Evolutionary conservation across 352 stramenopile genomes (phyloP), one percentile per base, ranked within the genome.

Genomic region (Pythium guiyangense): DNA sequence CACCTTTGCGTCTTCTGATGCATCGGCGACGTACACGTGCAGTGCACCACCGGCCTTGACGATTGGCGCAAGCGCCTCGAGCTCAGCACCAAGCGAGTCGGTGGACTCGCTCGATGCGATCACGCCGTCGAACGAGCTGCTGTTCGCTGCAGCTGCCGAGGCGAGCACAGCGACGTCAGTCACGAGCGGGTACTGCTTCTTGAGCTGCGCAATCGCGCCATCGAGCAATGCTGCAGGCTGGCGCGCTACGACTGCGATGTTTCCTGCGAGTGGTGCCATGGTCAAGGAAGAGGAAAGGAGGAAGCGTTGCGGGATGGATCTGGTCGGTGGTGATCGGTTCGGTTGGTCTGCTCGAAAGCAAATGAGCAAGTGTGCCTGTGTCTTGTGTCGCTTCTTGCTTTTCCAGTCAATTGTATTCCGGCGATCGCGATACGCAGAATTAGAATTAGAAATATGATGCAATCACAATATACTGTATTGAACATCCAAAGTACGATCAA

Each of bases 1-100:
- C 26, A 73, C 69, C 70, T 88, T 88, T 62, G 81, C 81, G n/a
- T 88, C 76, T 14, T 82, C 73, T 46, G 70, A 57, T 22, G 79
- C 70, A 26, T 79, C 71, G 15, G 63, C 62, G 22, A 88, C 70
- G 57, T 83, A 73, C 31, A 90, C 54, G 52, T 86, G 75, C 44
- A 90, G 60, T 27, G 56, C 60, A 15, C 80, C 80, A 22, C 74
- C 75, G 17, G 70, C 46, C 59, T 86, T 87, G 15, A 90, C 42
- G 45, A 84, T 61, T 8, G 80, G 70, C 55, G 73, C 58, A 18
- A 90, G 48, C 15, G 69, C 65, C 35, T 58, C 44, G 45, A 90
- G 52, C 44, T 88, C 79, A 4, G 52, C 55, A 27, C 62, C 64
- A 15, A 90, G 54, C 56, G 71, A 48, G 46, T 71, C 68, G 17